Conservation (phyloP, 1,284 basidiomycete genomes). For the Waitea zeae region DNA sequence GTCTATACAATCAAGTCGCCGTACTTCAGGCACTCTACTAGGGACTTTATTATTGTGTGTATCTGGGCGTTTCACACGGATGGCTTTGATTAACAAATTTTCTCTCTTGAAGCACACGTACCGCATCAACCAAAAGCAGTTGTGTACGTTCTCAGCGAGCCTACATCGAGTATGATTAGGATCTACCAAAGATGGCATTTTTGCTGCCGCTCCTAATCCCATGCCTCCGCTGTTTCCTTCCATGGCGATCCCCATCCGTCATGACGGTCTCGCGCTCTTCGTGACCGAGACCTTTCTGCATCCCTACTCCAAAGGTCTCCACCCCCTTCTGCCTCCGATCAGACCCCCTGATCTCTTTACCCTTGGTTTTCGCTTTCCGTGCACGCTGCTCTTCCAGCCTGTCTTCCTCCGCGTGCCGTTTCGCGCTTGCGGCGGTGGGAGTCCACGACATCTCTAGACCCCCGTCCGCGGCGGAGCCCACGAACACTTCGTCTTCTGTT, state of each 20-base stretch:
- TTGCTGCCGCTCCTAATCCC: constrained; percentile 74
- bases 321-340: constrained; percentile 30
- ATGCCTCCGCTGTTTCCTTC: constrained; percentile 54
- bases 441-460: constrained; percentile 54
- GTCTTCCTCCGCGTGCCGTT: not conserved
- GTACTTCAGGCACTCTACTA: no score
- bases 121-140: no score
- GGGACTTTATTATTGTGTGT: no score
- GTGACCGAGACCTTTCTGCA: constrained; percentile 61
- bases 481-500: no score
- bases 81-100: no score
- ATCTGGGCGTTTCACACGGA: no score
- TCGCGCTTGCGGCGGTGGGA: constrained; percentile 21
- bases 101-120: no score
- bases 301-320: constrained; percentile 68
- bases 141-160: no score
- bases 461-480: constrained; percentile 23
- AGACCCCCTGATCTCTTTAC: constrained; percentile 16
- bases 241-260: constrained; percentile 41
- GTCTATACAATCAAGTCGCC: no score
- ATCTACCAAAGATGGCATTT: constrained; percentile 40
- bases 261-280: constrained; percentile 18
- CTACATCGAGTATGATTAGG: no score
- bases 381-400: not conserved
- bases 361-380: constrained; percentile 11